Conservation (phyloP, 2,329 filamentous ascomycete species). For the Cercospora zeae-maydis region DNA sequence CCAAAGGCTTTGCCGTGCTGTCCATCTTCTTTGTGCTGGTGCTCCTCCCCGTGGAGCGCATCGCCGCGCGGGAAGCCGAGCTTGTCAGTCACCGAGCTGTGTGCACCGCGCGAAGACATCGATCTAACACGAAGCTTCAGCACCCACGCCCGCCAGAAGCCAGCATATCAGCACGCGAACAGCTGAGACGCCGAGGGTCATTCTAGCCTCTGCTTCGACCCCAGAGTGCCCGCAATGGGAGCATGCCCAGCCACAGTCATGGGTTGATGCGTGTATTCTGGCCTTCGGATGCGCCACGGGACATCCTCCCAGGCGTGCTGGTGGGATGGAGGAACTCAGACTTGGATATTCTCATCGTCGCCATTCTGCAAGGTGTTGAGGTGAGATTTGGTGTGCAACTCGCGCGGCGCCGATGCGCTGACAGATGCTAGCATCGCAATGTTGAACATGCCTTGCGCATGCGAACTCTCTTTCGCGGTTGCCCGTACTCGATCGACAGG, state of each 20-base stretch:
- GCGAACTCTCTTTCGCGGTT: slow-evolving; percentile 78
- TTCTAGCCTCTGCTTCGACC: slow-evolving; percentile 56
- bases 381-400: slow-evolving; percentile 48
- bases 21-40: slow-evolving; percentile 81
- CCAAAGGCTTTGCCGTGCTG: slow-evolving; percentile 78
- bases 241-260: slow-evolving; percentile 63
- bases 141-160: slow-evolving; percentile 75
- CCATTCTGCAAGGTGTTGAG: slow-evolving; percentile 86
- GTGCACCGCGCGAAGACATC: slow-evolving; percentile 1
- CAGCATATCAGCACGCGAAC: slow-evolving; percentile 91
- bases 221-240: slow-evolving; percentile 47
- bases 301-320: slow-evolving; percentile 73
- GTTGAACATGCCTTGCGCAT: slow-evolving; percentile 85
- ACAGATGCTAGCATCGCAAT: slow-evolving; percentile 59
- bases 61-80: slow-evolving; percentile 75
- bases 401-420: slow-evolving; percentile 2
- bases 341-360: slow-evolving; percentile 83
- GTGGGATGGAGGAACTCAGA: slow-evolving; percentile 95
- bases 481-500: slow-evolving; percentile 71
- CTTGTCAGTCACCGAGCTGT: slow-evolving; percentile 57
- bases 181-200: slow-evolving; percentile 87
- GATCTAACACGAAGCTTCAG: slow-evolving; percentile 47
- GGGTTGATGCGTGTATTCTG: slow-evolving; percentile 98
- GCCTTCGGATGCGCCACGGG: slow-evolving; percentile 75
- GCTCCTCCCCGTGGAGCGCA: slow-evolving; percentile 75